phyloP scores from a whole-genome alignment of 2,329 filamentous ascomycete genomes.

The Penicillium glabrum region DNA sequence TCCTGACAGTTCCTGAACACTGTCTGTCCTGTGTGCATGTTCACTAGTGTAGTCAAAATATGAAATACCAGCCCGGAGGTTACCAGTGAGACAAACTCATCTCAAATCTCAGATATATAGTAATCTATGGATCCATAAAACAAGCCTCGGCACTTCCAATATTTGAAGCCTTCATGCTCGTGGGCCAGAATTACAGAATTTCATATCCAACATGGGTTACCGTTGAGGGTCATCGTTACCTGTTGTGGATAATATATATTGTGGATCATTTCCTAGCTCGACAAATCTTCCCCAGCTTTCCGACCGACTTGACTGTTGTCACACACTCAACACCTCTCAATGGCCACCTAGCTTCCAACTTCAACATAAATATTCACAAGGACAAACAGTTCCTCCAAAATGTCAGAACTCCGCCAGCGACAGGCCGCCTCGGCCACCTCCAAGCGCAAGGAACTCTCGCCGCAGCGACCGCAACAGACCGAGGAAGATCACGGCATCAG shows the following conservation, averaged over 20 bases:
- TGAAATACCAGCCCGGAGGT: background rate
- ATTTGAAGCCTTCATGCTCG: background rate
- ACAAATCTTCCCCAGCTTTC: constrained; percentile 13
- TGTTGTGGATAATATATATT: background rate
- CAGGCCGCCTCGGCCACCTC: constrained; percentile 18
- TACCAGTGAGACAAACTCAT: background rate
- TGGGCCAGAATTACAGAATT: background rate
- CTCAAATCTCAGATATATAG: too few species aligned
- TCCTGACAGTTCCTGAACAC: background rate
- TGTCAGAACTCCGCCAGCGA: constrained; percentile 35
- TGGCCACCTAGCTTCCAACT: background rate
- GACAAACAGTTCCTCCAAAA: background rate
- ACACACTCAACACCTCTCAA: background rate
- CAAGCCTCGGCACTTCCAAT: too few species aligned
- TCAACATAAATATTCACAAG: background rate
- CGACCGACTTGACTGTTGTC: background rate
- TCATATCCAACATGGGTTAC: background rate
- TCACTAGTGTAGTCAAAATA: background rate
- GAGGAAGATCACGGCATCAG: constrained; percentile 36
- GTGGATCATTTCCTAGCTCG: background rate
- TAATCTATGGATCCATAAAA: too few species aligned
- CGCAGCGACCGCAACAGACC: constrained; percentile 11
- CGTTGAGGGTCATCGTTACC: background rate
- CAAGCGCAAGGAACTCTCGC: constrained; percentile 6
- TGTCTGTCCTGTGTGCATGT: background rate